These are phyloP conservation scores for Petrea volubilis DNA, from an alignment of 257 asterid genomes.

Conservation along the genomic window DNA sequence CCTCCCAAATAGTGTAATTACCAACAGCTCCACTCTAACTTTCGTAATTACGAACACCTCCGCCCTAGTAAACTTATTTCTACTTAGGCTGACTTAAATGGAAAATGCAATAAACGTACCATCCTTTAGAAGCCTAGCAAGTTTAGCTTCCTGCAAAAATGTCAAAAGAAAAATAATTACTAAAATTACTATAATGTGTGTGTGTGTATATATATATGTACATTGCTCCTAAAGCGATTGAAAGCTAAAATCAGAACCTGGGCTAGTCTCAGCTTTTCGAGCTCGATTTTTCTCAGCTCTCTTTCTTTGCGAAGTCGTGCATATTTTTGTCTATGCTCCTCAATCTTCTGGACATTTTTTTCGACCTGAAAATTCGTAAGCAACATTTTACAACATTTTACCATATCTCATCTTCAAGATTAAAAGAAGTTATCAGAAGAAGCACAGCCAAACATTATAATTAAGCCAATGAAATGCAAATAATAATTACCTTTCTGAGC, in stretches of 20 bases:
- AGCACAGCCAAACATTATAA: neutral
- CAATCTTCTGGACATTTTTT: constrained; percentile 48
- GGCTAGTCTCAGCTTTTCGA: constrained; percentile 39
- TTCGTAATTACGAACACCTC: too few relatives aligned
- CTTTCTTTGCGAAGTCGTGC: constrained; percentile 41
- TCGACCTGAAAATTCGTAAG: constrained; percentile 43
- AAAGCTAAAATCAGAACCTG: neutral
- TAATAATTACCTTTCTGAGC: constrained; percentile 52
- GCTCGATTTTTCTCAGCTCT: constrained; percentile 41
- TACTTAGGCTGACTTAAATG: neutral
- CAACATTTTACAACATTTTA: neutral
- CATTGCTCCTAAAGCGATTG: neutral
- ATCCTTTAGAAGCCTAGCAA: constrained; percentile 35
- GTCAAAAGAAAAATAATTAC: constrained; percentile 5
- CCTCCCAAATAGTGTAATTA: too few relatives aligned
- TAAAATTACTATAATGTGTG: neutral
- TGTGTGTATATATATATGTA: too few relatives aligned
- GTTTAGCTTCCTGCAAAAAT: constrained; percentile 46
- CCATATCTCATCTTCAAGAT: neutral
- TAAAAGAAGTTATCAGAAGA: neutral
- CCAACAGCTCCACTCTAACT: too few relatives aligned
- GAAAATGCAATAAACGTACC: constrained; percentile 41
- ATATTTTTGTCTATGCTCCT: constrained; percentile 52
- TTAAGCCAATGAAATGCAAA: neutral
- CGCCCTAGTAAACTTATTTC: too few relatives aligned